phyloP scores from a whole-genome alignment of 1,284 basidiomycete species.

The Crepidotus sp. region DNA sequence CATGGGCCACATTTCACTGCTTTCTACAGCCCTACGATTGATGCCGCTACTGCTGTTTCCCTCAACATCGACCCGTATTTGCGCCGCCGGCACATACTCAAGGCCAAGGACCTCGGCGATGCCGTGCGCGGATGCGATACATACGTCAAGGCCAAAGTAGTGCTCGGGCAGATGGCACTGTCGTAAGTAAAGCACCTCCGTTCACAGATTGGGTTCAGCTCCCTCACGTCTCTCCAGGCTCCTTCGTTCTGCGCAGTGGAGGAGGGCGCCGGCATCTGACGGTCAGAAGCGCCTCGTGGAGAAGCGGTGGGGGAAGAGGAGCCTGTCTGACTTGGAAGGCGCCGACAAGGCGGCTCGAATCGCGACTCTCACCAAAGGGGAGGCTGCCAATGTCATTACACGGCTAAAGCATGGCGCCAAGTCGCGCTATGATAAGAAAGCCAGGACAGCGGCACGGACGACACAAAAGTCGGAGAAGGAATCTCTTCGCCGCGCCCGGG shows the following conservation, averaged over 20 bases:
- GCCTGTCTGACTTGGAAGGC: conserved; percentile 5
- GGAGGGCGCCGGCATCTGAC: conserved; percentile 54
- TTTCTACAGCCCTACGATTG: conserved; percentile 47
- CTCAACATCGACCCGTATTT: conserved; percentile 49
- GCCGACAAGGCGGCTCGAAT: conserved; percentile 26
- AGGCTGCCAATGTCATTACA: conserved; percentile 71
- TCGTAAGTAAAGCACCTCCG: conserved; percentile 40
- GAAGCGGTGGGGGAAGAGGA: conserved; percentile 43
- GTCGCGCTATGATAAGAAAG: conserved; percentile 50
- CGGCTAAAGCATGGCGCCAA: conserved; percentile 71
- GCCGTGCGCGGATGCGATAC: conserved; percentile 65
- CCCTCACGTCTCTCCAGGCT: conserved; percentile 35
- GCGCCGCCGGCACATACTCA: conserved; percentile 45
- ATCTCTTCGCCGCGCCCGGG: conserved; percentile 37
- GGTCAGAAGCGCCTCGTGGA: conserved; percentile 57
- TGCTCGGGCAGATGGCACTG: conserved; percentile 24
- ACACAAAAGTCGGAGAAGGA: conserved; percentile 36
- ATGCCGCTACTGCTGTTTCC: conserved; percentile 34
- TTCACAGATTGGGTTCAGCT: conserved; percentile 2
- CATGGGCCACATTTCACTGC: conserved; percentile 32
- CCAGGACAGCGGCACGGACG: conserved; percentile 33
- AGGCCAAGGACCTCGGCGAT: conserved; percentile 42
- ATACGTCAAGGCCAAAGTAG: conserved; percentile 37
- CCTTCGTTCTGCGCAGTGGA: conserved; percentile 66
- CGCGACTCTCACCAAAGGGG: conserved; percentile 57